A percentile compares a stretch with the other conserved stretches of the same genome.
These are phyloP conservation scores for Inga laurina DNA, from an alignment of 306 rosid species.

Conservation along the genomic window DNA sequence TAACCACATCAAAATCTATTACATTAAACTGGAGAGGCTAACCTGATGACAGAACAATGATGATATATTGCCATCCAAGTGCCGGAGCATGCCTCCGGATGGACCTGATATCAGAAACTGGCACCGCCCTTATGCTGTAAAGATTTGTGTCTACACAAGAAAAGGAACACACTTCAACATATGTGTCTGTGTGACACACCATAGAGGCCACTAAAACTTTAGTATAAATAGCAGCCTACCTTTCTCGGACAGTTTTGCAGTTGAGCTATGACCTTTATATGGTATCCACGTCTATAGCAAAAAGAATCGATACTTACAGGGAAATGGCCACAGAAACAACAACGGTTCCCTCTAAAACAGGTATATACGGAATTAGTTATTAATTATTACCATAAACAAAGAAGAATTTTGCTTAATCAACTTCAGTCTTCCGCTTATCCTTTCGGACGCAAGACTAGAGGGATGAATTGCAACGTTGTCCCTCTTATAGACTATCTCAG, in stretches of 20 bases:
- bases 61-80: conserved; percentile 94
- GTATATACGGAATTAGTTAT: background rate
- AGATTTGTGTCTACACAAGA: conserved; percentile 47
- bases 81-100: conserved; percentile 91
- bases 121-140: conserved; percentile 68
- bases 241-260: conserved; percentile 41
- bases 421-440: conserved; percentile 89
- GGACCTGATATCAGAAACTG: conserved; percentile 83
- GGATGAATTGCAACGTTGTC: conserved; percentile 97
- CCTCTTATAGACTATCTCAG: conserved; percentile 69
- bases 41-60: conserved; percentile 94
- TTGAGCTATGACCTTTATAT: conserved; percentile 66
- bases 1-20: background rate
- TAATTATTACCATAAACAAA: conserved; percentile 69
- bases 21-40: conserved; percentile 15
- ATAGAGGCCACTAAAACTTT: background rate
- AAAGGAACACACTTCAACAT: conserved; percentile 33
- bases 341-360: background rate
- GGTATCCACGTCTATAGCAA: conserved; percentile 88
- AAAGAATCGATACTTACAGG: background rate
- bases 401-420: conserved; percentile 74
- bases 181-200: background rate
- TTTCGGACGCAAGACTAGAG: conserved; percentile 71
- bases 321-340: conserved; percentile 14
- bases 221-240: conserved; percentile 32